Percentiles rank a stretch among this genome's conserved stretches.
Evolutionary conservation across 1,139 yeast genomes (phyloP).

Genomic region (Pichia sp.): DNA sequence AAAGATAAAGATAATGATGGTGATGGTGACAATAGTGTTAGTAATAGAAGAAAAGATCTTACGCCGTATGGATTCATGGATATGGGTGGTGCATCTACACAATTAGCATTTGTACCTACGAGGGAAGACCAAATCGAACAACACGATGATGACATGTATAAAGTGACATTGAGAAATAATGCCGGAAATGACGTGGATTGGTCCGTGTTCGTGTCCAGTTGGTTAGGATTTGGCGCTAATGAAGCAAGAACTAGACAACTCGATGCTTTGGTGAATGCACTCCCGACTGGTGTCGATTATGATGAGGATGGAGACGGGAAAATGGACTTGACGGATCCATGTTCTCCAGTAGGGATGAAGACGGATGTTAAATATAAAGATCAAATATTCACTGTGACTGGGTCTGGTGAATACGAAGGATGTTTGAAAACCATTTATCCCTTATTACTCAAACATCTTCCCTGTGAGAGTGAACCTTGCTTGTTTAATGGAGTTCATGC

Average conservation of each 20-base stretch:
- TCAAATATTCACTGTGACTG: conserved; percentile 42
- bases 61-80: conserved; percentile 66
- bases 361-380: conserved; percentile 36
- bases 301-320: conserved; percentile 30
- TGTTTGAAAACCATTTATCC: conserved; percentile 68
- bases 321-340: conserved; percentile 50
- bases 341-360: conserved; percentile 54
- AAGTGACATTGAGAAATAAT: conserved; percentile 46
- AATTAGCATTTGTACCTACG: conserved; percentile 70
- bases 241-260: conserved; percentile 65
- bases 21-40: neutral
- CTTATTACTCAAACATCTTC: conserved; percentile 58
- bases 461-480: conserved; percentile 69
- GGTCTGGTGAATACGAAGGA: conserved; percentile 62
- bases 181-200: conserved; percentile 59
- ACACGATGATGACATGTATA: conserved; percentile 59
- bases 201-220: conserved; percentile 72
- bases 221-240: conserved; percentile 84
- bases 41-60: conserved; percentile 15
- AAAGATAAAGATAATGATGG: neutral
- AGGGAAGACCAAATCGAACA: conserved; percentile 40
- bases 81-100: conserved; percentile 88
- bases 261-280: conserved; percentile 39
- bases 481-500: conserved; percentile 77
- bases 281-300: conserved; percentile 39